phyloP scores from a whole-genome alignment of 2,329 filamentous ascomycete genomes.

The Pleurostoma richardsiae region DNA sequence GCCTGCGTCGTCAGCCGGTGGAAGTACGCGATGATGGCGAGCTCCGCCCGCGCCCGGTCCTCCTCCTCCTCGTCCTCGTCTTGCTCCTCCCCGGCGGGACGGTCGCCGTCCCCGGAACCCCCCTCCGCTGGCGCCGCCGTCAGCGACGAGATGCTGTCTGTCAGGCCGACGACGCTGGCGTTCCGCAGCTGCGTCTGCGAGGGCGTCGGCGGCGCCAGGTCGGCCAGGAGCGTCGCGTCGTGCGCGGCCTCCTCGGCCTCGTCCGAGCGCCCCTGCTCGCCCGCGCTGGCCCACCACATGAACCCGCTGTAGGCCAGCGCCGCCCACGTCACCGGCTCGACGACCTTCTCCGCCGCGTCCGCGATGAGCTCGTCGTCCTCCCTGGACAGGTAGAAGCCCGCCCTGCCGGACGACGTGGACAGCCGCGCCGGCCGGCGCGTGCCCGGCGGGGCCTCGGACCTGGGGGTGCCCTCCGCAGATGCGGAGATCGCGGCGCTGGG shows the following conservation, averaged over 20 bases:
- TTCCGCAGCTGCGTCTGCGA: constrained; percentile 1
- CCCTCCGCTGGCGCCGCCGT: constrained; percentile 28
- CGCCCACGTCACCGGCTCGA: constrained; percentile 64
- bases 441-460: constrained; percentile 14
- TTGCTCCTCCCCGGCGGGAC: constrained; percentile 12
- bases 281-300: constrained; percentile 87
- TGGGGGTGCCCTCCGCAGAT: constrained; percentile 7
- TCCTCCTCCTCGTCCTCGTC: constrained; percentile 30
- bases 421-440: constrained; percentile 5
- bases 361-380: constrained; percentile 32
- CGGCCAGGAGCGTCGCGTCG: constrained; percentile 52
- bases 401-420: constrained; percentile 7
- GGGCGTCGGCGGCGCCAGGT: constrained; percentile 33
- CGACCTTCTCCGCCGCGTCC: constrained; percentile 47
- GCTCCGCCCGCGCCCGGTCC: constrained; percentile 51
- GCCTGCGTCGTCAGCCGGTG: constrained; percentile 68
- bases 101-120: constrained; percentile 4
- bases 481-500: constrained; percentile 8
- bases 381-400: constrained; percentile 9
- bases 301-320: constrained; percentile 76
- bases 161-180: constrained; percentile 1
- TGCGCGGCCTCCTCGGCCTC: constrained; percentile 53
- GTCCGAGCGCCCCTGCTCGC: constrained; percentile 61
- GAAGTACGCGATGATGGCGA: constrained; percentile 75
- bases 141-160: constrained; percentile 42